Evolutionary conservation across 1,139 yeast species (phyloP), one percentile per base, ranked within the genome.

Genomic region (Yamadazyma membranifaciens): DNA sequence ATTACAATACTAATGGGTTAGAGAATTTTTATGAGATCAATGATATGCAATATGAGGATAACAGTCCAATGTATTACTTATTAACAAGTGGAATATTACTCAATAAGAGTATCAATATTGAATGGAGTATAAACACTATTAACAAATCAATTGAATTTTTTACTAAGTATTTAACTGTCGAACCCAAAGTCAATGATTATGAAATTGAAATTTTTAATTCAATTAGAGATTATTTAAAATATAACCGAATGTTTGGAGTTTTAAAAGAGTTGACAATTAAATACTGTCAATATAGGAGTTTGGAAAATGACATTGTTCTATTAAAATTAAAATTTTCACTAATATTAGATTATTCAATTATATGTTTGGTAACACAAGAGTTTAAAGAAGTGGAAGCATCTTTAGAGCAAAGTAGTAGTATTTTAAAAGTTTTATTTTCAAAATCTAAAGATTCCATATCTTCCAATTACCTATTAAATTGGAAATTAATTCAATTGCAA

Each of bases 401-500:
- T 28, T 45, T 27, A 39, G 36, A 27, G 13, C 15, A 13, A 14
- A 25, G 47, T 2, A 39, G 42, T n/a, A 29, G 31, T 5, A 15
- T 44, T 9, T 33, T 45, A 22, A 42, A 34, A 15, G 14, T 4
- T 7, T 14, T 35, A 14, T 35, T 35, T 34, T 12, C 38, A 22
- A 16, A 10, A 3, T 14, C 32, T 11, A 27, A 12, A 5, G 6
- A 13, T 30, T 14, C 26, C 2, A 15, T 39, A 6, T 36, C 42
- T 11, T 37, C 54, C 20, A 44, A 44, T 20, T 55, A 54, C 17
- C 45, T 62, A 13, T 33, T 60, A 29, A 38, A 45, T 7, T 63
- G 63, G 57, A 69, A 68, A 43, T 39, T 70, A 22, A 41, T 57
- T 7, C 75, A 68, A 46, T 51, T 68, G 13, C 58, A 63, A 14